Conservation (phyloP, 1,139 yeast genomes). For the Kazachstania sp. region DNA sequence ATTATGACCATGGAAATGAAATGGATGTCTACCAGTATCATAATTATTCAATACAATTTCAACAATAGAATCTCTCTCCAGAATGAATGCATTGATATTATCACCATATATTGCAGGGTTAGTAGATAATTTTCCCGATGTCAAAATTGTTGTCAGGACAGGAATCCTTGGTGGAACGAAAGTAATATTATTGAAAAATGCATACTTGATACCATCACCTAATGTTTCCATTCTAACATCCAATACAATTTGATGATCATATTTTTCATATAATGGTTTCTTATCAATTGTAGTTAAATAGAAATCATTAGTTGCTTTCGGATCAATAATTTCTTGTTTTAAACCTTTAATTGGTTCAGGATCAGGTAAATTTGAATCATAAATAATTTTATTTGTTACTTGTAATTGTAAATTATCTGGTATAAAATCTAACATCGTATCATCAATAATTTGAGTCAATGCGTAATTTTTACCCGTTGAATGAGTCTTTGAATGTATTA, state of each 20-base stretch:
- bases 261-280: constrained; percentile 41
- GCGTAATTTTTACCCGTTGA: constrained; percentile 45
- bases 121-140: constrained; percentile 40
- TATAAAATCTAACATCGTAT: constrained; percentile 55
- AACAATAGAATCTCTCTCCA: constrained; percentile 52
- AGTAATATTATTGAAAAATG: constrained; percentile 63
- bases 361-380: constrained; percentile 35
- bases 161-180: constrained; percentile 61
- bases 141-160: constrained; percentile 49
- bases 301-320: constrained; percentile 46
- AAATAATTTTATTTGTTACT: constrained; percentile 47
- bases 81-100: constrained; percentile 54
- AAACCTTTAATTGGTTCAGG: constrained; percentile 7
- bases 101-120: constrained; percentile 54
- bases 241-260: constrained; percentile 52
- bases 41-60: constrained; percentile 63
- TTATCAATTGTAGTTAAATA: constrained; percentile 41
- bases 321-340: constrained; percentile 16
- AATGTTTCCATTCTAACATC: constrained; percentile 59
- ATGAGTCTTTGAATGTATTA: constrained; percentile 45
- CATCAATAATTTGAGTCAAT: constrained; percentile 54
- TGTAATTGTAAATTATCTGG: constrained; percentile 47
- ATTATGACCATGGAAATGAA: constrained; percentile 74
- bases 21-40: constrained; percentile 73
- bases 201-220: constrained; percentile 66